phyloP scores from a whole-genome alignment of 129 eudicot species.

The Centaurea solstitialis region DNA sequence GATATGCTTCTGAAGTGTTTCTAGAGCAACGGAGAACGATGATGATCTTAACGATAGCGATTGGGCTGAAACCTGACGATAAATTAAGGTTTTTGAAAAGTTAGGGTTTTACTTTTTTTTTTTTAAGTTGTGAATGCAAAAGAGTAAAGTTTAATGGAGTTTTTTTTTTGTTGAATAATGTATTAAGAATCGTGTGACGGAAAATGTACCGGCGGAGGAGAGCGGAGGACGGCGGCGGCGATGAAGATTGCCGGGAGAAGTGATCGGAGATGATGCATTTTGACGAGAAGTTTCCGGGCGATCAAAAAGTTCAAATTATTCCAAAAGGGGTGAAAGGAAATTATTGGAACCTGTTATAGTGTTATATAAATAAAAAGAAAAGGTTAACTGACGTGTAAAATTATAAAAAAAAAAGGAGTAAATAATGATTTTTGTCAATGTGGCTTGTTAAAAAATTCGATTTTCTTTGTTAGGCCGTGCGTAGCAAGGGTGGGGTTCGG shows the following conservation, averaged over 20 bases:
- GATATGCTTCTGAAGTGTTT: constrained; percentile 58
- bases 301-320: background rate
- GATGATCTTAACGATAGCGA: constrained; percentile 31
- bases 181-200: background rate
- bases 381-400: too few relatives aligned
- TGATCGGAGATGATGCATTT: constrained; percentile 32
- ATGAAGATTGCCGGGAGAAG: constrained; percentile 1
- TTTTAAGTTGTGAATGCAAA: background rate
- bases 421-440: too few relatives aligned
- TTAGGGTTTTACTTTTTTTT: constrained; percentile 31
- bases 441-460: too few relatives aligned
- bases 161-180: background rate
- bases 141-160: background rate
- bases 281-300: background rate
- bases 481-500: too few relatives aligned
- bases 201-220: constrained; percentile 28
- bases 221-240: constrained; percentile 26
- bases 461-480: too few relatives aligned
- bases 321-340: too few relatives aligned
- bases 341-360: too few relatives aligned
- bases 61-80: constrained; percentile 35
- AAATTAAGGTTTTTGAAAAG: constrained; percentile 10
- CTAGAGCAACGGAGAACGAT: constrained; percentile 61
- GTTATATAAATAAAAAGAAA: too few relatives aligned
- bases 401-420: too few relatives aligned